A percentile compares a stretch with the other conserved stretches of the same genome.
Evolutionary conservation across 352 stramenopile genomes (phyloP).

Genomic region (Globisporangium perplexum): DNA sequence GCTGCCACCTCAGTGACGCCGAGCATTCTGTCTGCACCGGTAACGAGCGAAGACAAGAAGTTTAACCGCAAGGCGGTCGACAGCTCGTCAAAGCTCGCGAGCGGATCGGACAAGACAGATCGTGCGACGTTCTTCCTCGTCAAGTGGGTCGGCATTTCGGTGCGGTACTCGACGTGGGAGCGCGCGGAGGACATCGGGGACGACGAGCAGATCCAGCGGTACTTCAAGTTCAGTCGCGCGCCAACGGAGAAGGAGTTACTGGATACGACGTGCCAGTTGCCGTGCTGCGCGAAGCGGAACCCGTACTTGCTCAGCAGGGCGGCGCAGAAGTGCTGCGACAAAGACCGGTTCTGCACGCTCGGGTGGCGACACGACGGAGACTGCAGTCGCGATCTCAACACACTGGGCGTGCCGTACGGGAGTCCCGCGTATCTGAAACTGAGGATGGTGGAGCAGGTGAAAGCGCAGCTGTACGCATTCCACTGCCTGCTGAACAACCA

Average conservation of each 20-base stretch:
- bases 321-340: constrained; percentile 58
- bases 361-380: constrained; percentile 64
- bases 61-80: constrained; percentile 49
- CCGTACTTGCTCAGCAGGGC: constrained; percentile 45
- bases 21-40: constrained; percentile 40
- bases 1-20: constrained; percentile 21
- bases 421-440: constrained; percentile 56
- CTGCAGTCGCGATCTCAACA: constrained; percentile 76
- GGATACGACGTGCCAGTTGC: constrained; percentile 79
- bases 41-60: constrained; percentile 53
- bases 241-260: constrained; percentile 78
- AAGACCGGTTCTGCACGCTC: constrained; percentile 82
- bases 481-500: constrained; percentile 87
- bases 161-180: constrained; percentile 86
- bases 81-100: constrained; percentile 13
- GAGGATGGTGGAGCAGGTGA: constrained; percentile 83
- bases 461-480: constrained; percentile 85
- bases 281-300: constrained; percentile 78
- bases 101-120: constrained; percentile 8
- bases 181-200: constrained; percentile 85
- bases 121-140: constrained; percentile 83
- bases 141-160: constrained; percentile 83
- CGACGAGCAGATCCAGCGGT: constrained; percentile 84
- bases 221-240: constrained; percentile 85
- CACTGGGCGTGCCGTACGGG: constrained; percentile 61